Percentiles rank a stretch among this genome's conserved stretches.
Evolutionary conservation across 148 eudicot genomes (phyloP).

Genomic region (Euryodendron excelsum): DNA sequence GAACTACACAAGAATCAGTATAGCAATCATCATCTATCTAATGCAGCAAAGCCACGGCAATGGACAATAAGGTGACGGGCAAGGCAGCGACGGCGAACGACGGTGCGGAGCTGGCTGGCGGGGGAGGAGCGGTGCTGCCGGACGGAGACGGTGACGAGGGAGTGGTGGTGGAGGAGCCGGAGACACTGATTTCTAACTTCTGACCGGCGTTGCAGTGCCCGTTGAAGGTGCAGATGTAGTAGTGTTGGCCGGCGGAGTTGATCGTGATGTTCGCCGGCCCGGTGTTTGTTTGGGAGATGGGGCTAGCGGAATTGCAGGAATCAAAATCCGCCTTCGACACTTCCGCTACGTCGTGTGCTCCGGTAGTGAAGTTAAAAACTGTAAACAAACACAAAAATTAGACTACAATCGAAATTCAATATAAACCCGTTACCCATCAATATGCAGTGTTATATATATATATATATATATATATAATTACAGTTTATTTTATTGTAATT

Average conservation of each 20-base stretch:
- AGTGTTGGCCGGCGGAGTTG: constrained; percentile 28
- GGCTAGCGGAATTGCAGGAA: constrained; percentile 12
- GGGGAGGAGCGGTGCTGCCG: constrained; percentile 8
- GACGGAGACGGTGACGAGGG: constrained; percentile 4
- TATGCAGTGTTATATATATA: no score
- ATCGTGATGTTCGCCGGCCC: constrained; percentile 43
- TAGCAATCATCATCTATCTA: neutral
- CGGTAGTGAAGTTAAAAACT: constrained; percentile 35
- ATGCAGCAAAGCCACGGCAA: constrained; percentile 11
- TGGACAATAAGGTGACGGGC: constrained; percentile 17
- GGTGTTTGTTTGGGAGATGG: constrained; percentile 11
- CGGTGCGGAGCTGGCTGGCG: constrained; percentile 6
- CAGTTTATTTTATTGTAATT: no score
- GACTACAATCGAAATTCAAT: neutral
- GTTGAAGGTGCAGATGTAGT: constrained; percentile 40
- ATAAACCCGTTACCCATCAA: no score
- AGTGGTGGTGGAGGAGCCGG: constrained; percentile 10
- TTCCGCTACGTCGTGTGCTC: constrained; percentile 31
- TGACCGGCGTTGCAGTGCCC: constrained; percentile 41
- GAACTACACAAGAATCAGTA: neutral
- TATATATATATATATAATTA: no score
- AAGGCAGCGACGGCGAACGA: constrained; percentile 6
- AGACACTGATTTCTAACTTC: constrained; percentile 45
- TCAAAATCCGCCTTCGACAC: constrained; percentile 27
- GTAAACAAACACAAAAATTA: neutral